Evolutionary conservation across 495 filamentous ascomycete species (phyloP).

Genomic region (Hyaloscypha finlandica): DNA sequence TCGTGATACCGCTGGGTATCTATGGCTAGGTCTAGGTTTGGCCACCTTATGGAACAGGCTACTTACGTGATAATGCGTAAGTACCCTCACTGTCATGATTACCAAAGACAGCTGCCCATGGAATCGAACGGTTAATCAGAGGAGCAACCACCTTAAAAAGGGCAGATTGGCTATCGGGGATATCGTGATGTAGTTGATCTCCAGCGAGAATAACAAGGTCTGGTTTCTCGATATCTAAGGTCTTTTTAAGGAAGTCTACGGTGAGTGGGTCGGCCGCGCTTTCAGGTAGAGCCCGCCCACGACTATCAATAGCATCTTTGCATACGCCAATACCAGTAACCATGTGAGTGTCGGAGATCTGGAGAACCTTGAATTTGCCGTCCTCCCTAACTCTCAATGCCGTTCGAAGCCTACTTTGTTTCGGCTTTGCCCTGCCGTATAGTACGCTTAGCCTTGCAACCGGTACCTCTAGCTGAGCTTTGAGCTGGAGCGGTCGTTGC

Average conservation of each 20-base stretch:
- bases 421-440: constrained; percentile 36
- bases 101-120: constrained; percentile 91
- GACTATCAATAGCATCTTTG: constrained; percentile 64
- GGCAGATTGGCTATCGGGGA: constrained; percentile 45
- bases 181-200: constrained; percentile 94
- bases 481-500: constrained; percentile 38
- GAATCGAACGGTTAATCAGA: constrained; percentile 81
- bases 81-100: constrained; percentile 94
- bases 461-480: constrained; percentile 36
- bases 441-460: constrained; percentile 40
- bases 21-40: constrained; percentile 56
- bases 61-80: constrained; percentile 63
- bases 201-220: constrained; percentile 91
- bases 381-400: constrained; percentile 73
- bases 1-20: constrained; percentile 40
- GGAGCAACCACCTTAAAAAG: constrained; percentile 58
- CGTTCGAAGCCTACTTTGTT: constrained; percentile 45
- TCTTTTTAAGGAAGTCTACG: constrained; percentile 76
- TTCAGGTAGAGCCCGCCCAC: constrained; percentile 45
- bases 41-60: constrained; percentile 47
- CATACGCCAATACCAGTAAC: constrained; percentile 84
- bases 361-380: constrained; percentile 96
- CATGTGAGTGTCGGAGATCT: constrained; percentile 87
- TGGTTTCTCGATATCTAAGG: constrained; percentile 88
- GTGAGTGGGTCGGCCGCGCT: constrained; percentile 89